Conservation (phyloP, 1,139 yeast species). For the Diutina rugosa region DNA sequence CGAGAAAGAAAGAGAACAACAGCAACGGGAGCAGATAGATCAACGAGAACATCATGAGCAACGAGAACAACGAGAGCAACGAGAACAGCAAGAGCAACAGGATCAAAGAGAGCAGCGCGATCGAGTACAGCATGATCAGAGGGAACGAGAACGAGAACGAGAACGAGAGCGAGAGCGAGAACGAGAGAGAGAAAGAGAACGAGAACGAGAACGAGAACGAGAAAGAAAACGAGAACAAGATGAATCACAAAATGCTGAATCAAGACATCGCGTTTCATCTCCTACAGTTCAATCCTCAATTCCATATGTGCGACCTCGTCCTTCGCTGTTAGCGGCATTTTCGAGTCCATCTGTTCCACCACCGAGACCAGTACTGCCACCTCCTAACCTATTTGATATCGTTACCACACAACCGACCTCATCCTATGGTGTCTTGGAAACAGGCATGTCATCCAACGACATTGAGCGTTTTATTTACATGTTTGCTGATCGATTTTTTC, state of each 20-base stretch:
- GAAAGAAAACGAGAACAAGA: not conserved
- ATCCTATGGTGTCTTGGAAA: conserved; percentile 2
- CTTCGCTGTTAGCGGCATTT: not conserved
- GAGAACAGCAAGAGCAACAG: conserved; percentile 3
- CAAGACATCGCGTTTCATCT: not conserved
- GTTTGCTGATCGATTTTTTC: conserved; percentile 37
- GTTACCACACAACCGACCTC: not conserved
- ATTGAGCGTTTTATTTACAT: conserved; percentile 35
- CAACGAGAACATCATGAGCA: conserved; percentile 7
- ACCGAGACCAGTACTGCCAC: not conserved
- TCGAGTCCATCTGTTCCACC: not conserved
- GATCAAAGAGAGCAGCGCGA: not conserved
- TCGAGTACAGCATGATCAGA: conserved; percentile 3
- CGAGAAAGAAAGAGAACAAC: conserved; percentile 14
- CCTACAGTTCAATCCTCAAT: not conserved
- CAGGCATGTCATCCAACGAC: conserved; percentile 23
- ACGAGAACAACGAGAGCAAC: conserved; percentile 5
- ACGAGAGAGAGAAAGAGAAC: not conserved
- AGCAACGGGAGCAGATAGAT: conserved; percentile 6
- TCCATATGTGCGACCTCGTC: not conserved
- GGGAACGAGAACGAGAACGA: not conserved
- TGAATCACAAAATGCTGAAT: not conserved
- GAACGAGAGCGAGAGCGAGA: conserved; percentile 3
- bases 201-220: conserved; percentile 3
- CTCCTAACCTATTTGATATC: not conserved